Evolutionary conservation across 2,329 filamentous ascomycete species (phyloP).

Genomic region (Paecilomyces fulvus): DNA sequence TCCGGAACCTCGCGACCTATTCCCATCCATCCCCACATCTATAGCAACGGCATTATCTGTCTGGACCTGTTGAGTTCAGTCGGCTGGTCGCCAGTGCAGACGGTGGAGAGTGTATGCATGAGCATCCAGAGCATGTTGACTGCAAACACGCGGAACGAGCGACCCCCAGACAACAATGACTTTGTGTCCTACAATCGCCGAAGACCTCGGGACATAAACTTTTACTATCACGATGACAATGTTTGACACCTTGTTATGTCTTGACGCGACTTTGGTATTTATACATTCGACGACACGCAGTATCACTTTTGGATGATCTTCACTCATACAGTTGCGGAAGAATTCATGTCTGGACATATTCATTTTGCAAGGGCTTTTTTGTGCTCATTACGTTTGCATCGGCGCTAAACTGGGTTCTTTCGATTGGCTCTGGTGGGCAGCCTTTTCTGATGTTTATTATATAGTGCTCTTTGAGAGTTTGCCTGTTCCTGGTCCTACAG

Average conservation of each 20-base stretch:
- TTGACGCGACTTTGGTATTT: background rate
- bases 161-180: slow-evolving; percentile 80
- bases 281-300: background rate
- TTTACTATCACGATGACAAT: slow-evolving; percentile 85
- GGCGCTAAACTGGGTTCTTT: background rate
- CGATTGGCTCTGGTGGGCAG: background rate
- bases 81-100: slow-evolving; percentile 95
- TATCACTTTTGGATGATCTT: background rate
- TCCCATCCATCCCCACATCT: slow-evolving; percentile 94
- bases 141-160: slow-evolving; percentile 83
- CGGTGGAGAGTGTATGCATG: slow-evolving; percentile 94
- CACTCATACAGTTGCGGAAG: background rate
- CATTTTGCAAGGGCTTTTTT: background rate
- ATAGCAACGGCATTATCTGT: slow-evolving; percentile 97
- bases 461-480: background rate
- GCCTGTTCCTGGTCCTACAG: background rate
- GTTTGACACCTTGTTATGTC: slow-evolving; percentile 40
- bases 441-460: background rate
- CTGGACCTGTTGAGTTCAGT: slow-evolving; percentile 80
- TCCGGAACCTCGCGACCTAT: slow-evolving; percentile 49
- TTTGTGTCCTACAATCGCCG: slow-evolving; percentile 75
- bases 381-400: background rate
- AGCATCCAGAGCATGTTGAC: slow-evolving; percentile 98
- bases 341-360: background rate
- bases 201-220: slow-evolving; percentile 80